Evolutionary conservation across 805 yeast genomes (phyloP).

Genomic region (Yarrowia phangngaensis): DNA sequence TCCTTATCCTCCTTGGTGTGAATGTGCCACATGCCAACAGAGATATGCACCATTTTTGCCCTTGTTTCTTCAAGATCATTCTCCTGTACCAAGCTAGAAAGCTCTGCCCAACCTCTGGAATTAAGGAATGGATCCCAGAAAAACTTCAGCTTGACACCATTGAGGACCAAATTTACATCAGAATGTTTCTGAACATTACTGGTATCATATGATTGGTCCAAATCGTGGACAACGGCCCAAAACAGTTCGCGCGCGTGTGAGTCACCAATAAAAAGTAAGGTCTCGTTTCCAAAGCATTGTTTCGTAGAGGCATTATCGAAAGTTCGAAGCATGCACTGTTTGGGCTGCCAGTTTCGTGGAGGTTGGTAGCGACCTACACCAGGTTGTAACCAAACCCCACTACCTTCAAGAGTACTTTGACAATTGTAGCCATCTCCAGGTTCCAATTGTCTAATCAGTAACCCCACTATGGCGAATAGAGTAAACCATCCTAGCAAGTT

Average conservation of each 20-base stretch:
- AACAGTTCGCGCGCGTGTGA: slow-evolving; percentile 33
- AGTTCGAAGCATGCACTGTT: slow-evolving; percentile 31
- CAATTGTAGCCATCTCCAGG: slow-evolving; percentile 21
- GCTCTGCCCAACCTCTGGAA: not conserved
- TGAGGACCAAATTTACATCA: not conserved
- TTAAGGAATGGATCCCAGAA: slow-evolving; percentile 16
- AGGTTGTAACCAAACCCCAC: slow-evolving; percentile 9
- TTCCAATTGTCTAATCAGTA: slow-evolving; percentile 6
- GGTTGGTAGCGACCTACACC: slow-evolving; percentile 14
- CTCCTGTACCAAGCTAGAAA: not conserved
- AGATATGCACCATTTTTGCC: slow-evolving; percentile 16
- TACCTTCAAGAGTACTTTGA: slow-evolving; percentile 16
- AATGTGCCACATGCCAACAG: slow-evolving; percentile 24
- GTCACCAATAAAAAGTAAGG: slow-evolving; percentile 33
- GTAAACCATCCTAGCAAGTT: slow-evolving; percentile 16
- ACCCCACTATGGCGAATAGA: slow-evolving; percentile 3
- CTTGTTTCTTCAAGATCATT: not conserved
- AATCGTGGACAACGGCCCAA: slow-evolving; percentile 31
- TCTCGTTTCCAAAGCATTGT: slow-evolving; percentile 29
- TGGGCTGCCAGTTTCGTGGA: slow-evolving; percentile 33
- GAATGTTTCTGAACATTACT: slow-evolving; percentile 7
- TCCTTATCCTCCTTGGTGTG: slow-evolving; percentile 30
- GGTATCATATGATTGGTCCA: slow-evolving; percentile 31
- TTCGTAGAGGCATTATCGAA: slow-evolving; percentile 29
- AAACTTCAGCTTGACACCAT: slow-evolving; percentile 3